These are phyloP conservation scores for Venturia asperata DNA, from an alignment of 2,329 filamentous ascomycete species.

Conservation along the genomic window DNA sequence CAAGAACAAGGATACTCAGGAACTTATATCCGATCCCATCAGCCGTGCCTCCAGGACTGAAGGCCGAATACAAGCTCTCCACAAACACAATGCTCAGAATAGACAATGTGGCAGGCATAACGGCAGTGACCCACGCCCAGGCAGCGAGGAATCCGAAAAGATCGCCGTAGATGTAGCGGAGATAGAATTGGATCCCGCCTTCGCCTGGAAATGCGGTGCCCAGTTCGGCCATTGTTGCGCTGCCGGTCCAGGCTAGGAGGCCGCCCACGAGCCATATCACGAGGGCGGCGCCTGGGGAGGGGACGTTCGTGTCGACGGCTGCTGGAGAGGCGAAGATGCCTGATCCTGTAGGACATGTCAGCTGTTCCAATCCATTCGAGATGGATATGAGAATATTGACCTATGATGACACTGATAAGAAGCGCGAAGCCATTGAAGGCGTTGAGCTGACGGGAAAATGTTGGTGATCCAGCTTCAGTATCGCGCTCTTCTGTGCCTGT, in stretches of 20 bases:
- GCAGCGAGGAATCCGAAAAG: conserved; percentile 55
- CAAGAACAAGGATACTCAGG: conserved; percentile 32
- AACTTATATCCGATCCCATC: conserved; percentile 29
- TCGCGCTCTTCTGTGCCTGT: background rate
- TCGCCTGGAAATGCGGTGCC: conserved; percentile 57
- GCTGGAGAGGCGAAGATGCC: conserved; percentile 60
- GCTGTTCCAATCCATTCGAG: background rate
- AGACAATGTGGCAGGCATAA: conserved; percentile 58
- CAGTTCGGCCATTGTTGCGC: conserved; percentile 55
- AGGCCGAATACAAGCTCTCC: conserved; percentile 25
- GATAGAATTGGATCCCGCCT: conserved; percentile 56
- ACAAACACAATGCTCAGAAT: conserved; percentile 58
- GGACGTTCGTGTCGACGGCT: conserved; percentile 56
- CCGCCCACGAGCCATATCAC: conserved; percentile 56
- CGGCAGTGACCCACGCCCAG: conserved; percentile 59
- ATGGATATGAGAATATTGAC: background rate
- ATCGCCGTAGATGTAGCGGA: conserved; percentile 55
- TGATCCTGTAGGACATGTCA: conserved; percentile 36
- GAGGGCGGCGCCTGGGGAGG: conserved; percentile 52
- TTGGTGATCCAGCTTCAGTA: background rate
- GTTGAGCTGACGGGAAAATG: conserved; percentile 16
- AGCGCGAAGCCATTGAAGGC: conserved; percentile 18
- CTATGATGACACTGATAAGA: conserved; percentile 14
- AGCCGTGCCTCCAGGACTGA: conserved; percentile 14
- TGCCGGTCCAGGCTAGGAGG: conserved; percentile 57